Evolutionary conservation across 2,329 filamentous ascomycete genomes (phyloP).

Genomic region (Monilinia vaccinii-corymbosi): DNA sequence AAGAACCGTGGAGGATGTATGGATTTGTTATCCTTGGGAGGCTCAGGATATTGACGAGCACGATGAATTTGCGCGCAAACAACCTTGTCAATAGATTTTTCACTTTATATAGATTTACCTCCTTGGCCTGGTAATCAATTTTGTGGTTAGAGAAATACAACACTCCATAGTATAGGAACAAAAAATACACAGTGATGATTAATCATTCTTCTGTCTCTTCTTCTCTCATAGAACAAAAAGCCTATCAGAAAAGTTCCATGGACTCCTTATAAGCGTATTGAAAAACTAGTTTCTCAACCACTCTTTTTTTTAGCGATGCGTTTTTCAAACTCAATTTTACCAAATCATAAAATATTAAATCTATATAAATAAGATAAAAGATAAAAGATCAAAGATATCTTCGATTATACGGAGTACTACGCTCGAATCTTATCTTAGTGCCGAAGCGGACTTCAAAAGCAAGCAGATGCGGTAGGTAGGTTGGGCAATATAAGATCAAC

Average conservation of each 20-base stretch:
- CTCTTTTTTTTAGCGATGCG: too few species aligned
- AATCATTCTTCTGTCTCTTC: neutral
- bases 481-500: too few species aligned
- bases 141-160: neutral
- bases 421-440: constrained; percentile 9
- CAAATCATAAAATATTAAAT: too few species aligned
- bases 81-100: constrained; percentile 16
- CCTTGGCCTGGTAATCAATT: neutral
- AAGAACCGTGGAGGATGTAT: constrained; percentile 81
- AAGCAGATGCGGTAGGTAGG: too few species aligned
- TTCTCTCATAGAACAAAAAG: neutral
- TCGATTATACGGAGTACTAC: too few species aligned
- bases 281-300: too few species aligned
- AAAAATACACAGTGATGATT: neutral
- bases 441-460: neutral
- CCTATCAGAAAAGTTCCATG: neutral
- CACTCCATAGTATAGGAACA: neutral
- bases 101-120: neutral
- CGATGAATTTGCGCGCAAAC: constrained; percentile 53
- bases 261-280: neutral
- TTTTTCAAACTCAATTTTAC: too few species aligned
- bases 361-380: too few species aligned
- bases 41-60: constrained; percentile 90
- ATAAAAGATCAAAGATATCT: too few species aligned
- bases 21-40: constrained; percentile 99